Evolutionary conservation across 306 rosid species (phyloP), one percentile per base, ranked within the genome.

Genomic region (Quercus bicolor): DNA sequence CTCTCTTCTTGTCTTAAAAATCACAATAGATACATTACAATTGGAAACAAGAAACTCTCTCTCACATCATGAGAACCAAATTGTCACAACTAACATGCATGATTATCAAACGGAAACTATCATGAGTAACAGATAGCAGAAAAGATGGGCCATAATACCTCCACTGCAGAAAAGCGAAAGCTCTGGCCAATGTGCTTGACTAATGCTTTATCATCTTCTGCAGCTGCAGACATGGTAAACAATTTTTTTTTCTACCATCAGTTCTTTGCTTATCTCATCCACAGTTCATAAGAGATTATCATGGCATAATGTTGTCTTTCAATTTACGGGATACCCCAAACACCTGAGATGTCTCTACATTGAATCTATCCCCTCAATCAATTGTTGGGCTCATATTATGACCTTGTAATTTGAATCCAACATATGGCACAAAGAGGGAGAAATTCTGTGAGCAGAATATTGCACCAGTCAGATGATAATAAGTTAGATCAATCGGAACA

Each of bases 161-260:
- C 84, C 8, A 93, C 78, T 2, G 96, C 90, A 57, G 99, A 88
- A 85, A 91, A 95, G 81, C 98, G 92, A 68, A 95, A 95, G 83
- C 94, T 95, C 85, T 89, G 92, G 40, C 97, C 96, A 34, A 93
- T 90, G 86, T 86, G 90, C 78, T 91, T 93, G 68, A 91, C 97
- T 69, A 95, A 74, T 26, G 87, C 76, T n/a, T 81, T 86, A 85
- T 95, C 99, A 57, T 95, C 98, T 81, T 95, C 99, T 16, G 91
- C 96, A 85, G 81, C 98, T 95, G 88, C 65, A 82, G 82, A 85
- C 78, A 45, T 21, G 64, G 19, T 5, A 26, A 68, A 55, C 60
- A 51, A 4, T 31, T 37, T 37, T 37, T 37, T 37, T 37, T 37
- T 8, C 45, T 5, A 70, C 59, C 66, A 66, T 73, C 79, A 83